phyloP scores from a whole-genome alignment of 352 stramenopile genomes.

The Phytopythium litorale region DNA sequence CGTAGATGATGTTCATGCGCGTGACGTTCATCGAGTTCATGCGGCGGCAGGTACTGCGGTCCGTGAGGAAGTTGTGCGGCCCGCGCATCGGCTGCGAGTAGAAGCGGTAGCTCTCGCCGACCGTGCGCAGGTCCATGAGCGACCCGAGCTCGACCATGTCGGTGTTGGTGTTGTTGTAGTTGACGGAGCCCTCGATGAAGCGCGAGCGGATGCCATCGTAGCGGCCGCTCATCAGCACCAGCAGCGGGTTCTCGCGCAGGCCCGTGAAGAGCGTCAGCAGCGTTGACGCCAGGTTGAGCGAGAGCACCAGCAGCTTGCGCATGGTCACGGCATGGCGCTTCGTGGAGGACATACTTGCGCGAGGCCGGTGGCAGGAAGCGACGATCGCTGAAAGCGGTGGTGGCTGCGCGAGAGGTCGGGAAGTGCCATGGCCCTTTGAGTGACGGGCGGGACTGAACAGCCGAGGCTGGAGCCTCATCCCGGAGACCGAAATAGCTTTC shows the following conservation, averaged over 20 bases:
- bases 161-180: constrained; percentile 23
- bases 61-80: constrained; percentile 13
- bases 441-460: no score
- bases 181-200: constrained; percentile 18
- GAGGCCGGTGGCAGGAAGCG: neutral
- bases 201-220: constrained; percentile 29
- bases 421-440: no score
- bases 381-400: neutral
- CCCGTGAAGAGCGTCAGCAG: constrained; percentile 36
- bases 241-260: constrained; percentile 33
- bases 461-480: no score
- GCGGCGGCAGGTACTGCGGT: constrained; percentile 24
- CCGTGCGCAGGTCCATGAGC: constrained; percentile 12
- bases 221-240: constrained; percentile 19
- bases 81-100: constrained; percentile 17
- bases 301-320: constrained; percentile 13
- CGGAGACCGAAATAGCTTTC: no score
- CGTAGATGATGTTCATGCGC: constrained; percentile 20
- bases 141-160: constrained; percentile 10
- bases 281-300: constrained; percentile 28
- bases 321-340: neutral
- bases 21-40: constrained; percentile 27
- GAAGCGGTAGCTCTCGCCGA: constrained; percentile 27
- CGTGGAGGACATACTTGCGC: neutral
- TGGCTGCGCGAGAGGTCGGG: no score